Evolutionary conservation across 2,329 filamentous ascomycete species (phyloP).

Genomic region (Aspergillus sojae): DNA sequence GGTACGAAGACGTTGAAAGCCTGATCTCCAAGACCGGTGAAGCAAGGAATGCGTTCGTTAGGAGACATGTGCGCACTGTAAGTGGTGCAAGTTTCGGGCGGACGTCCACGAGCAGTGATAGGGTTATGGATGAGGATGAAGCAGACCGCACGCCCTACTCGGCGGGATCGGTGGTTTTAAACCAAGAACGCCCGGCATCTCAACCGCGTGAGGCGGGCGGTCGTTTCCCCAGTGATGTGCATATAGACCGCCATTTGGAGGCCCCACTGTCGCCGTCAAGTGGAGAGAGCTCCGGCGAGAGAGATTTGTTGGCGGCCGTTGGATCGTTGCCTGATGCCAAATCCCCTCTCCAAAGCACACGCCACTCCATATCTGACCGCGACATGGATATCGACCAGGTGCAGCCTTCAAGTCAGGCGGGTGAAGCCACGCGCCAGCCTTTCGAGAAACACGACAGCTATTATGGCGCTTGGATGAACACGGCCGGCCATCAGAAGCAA

Average conservation of each 20-base stretch:
- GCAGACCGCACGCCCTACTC: constrained; percentile 68
- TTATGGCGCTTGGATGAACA: constrained; percentile 58
- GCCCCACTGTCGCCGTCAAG: constrained; percentile 78
- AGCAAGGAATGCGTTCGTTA: constrained; percentile 84
- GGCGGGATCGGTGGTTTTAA: constrained; percentile 52
- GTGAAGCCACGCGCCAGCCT: constrained; percentile 13
- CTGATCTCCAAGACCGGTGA: constrained; percentile 87
- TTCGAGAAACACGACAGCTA: constrained; percentile 41
- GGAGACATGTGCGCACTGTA: constrained; percentile 75
- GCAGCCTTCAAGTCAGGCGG: constrained; percentile 13
- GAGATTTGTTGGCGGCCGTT: constrained; percentile 62
- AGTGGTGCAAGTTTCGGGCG: constrained; percentile 65
- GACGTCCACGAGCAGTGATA: constrained; percentile 71
- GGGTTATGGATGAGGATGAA: constrained; percentile 74
- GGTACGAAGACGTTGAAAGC: constrained; percentile 90
- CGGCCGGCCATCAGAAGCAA: constrained; percentile 26
- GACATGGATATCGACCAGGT: constrained; percentile 20
- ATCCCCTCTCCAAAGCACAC: constrained; percentile 35
- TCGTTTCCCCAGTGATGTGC: constrained; percentile 92
- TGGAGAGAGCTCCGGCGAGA: constrained; percentile 72
- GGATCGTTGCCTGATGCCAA: constrained; percentile 57
- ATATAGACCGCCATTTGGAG: constrained; percentile 83
- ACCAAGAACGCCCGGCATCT: constrained; percentile 40
- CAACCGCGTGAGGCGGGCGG: constrained; percentile 79
- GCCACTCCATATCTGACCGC: constrained; percentile 33